These are phyloP conservation scores for Dendrostoma leiphaemia DNA, from an alignment of 2,329 filamentous ascomycete genomes.

Conservation along the genomic window DNA sequence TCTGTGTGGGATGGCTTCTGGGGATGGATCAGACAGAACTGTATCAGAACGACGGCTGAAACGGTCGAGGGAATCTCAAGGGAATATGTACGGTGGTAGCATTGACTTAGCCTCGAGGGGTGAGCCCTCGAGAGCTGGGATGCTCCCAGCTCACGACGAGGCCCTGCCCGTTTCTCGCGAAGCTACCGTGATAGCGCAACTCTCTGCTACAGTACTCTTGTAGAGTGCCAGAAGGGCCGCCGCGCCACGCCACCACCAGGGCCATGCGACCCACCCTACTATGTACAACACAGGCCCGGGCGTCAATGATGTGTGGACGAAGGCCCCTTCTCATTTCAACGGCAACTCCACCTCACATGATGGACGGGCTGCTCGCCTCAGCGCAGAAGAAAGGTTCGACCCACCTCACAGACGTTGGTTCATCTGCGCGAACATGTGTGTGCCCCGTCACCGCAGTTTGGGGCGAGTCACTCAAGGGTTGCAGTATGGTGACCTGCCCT, in stretches of 20 bases:
- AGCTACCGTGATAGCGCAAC: no score
- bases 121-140: slow-evolving; percentile 1
- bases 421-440: neutral
- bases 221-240: no score
- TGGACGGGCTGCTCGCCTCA: neutral
- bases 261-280: no score
- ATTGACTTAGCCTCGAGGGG: slow-evolving; percentile 1
- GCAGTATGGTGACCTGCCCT: neutral
- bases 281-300: no score
- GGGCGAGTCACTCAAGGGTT: neutral
- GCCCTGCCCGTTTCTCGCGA: neutral
- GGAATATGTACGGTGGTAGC: slow-evolving; percentile 11
- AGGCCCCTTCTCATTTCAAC: no score
- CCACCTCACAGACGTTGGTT: neutral
- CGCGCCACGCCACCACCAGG: no score
- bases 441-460: neutral
- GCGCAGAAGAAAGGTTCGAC: neutral
- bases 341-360: neutral
- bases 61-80: slow-evolving; percentile 13
- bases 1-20: neutral
- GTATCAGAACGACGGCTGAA: slow-evolving; percentile 17
- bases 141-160: neutral
- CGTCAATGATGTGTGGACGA: no score
- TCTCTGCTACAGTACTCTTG: no score
- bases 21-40: slow-evolving; percentile 10